Evolutionary conservation across 805 yeast genomes (phyloP).

Genomic region (Ogataea zsoltii): DNA sequence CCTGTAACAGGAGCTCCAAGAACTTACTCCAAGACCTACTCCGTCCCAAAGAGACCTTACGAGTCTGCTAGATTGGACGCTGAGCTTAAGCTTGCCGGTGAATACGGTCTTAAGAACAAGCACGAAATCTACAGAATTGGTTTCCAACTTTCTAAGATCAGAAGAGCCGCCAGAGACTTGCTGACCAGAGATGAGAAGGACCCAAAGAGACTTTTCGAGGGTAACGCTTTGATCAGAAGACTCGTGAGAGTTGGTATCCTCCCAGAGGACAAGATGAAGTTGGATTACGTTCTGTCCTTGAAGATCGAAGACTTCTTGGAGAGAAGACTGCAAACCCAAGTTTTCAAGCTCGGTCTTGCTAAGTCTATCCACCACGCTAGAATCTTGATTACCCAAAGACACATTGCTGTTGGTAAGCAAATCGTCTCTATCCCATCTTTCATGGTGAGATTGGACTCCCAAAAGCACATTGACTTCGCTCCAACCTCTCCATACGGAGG

Average conservation of each 20-base stretch:
- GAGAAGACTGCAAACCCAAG: conserved; percentile 99
- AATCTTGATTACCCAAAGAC: conserved; percentile 98
- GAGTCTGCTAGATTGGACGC: conserved; percentile 99
- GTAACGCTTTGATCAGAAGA: conserved; percentile 99
- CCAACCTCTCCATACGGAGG: conserved; percentile 99
- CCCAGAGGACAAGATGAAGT: conserved; percentile 99
- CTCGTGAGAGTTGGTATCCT: conserved; percentile 98
- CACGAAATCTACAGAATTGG: conserved; percentile 99
- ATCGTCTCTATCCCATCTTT: conserved; percentile 97
- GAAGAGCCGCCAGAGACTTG: conserved; percentile 99
- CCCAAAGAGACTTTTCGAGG: conserved; percentile 99
- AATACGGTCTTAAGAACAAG: conserved; percentile 99
- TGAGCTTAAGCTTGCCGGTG: conserved; percentile 99
- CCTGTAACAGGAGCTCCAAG: conserved; percentile 84
- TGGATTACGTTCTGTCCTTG: conserved; percentile 99
- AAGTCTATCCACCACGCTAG: conserved; percentile 99
- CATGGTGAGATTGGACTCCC: conserved; percentile 99
- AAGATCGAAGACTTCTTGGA: conserved; percentile 99
- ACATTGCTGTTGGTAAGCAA: conserved; percentile 99
- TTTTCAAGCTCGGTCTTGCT: conserved; percentile 98
- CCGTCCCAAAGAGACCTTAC: conserved; percentile 99
- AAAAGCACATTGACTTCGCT: conserved; percentile 99
- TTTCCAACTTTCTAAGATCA: conserved; percentile 98
- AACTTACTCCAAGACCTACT: conserved; percentile 98
- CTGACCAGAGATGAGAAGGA: conserved; percentile 99